Percentiles rank a stretch among this genome's conserved stretches.
Evolutionary conservation across 2,329 filamentous ascomycete species (phyloP).

Genomic region (Aspergillus pseudotamarii): DNA sequence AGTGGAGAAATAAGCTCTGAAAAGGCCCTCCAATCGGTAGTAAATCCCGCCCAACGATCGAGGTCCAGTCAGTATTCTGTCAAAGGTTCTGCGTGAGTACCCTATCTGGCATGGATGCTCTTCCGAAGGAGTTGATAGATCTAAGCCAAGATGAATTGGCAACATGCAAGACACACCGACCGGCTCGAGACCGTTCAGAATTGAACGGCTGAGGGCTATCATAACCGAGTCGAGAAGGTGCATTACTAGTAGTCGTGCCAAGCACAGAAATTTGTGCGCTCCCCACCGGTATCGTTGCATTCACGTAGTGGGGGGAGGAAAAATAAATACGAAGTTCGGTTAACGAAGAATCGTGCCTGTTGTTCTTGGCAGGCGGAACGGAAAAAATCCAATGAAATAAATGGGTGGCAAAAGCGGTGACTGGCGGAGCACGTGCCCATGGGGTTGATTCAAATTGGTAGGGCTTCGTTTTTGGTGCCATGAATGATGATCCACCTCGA

Average conservation of each 20-base stretch:
- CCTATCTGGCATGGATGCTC: not conserved
- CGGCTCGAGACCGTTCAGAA: not conserved
- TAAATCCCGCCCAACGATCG: not conserved
- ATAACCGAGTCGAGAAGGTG: not conserved
- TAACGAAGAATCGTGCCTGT: too few species aligned
- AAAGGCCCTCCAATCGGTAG: not conserved
- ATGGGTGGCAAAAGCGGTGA: not conserved
- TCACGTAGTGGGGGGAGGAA: not conserved
- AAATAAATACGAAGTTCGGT: not conserved
- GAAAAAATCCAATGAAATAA: too few species aligned
- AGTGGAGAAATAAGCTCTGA: not conserved
- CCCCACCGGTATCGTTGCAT: not conserved
- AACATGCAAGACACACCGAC: not conserved
- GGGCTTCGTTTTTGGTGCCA: not conserved
- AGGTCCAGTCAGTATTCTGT: too few species aligned
- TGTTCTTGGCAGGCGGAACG: not conserved
- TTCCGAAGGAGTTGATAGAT: not conserved
- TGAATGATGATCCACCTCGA: not conserved
- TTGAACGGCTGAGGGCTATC: not conserved
- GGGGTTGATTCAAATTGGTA: not conserved
- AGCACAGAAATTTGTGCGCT: not conserved
- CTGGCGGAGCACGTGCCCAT: not conserved
- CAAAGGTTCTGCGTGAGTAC: not conserved
- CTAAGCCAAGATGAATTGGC: not conserved
- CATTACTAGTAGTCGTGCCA: not conserved